A percentile compares a stretch with the other conserved stretches of the same genome.
Conservation (phyloP, 257 asterid genomes). For the Capsicum rhomboideum region DNA sequence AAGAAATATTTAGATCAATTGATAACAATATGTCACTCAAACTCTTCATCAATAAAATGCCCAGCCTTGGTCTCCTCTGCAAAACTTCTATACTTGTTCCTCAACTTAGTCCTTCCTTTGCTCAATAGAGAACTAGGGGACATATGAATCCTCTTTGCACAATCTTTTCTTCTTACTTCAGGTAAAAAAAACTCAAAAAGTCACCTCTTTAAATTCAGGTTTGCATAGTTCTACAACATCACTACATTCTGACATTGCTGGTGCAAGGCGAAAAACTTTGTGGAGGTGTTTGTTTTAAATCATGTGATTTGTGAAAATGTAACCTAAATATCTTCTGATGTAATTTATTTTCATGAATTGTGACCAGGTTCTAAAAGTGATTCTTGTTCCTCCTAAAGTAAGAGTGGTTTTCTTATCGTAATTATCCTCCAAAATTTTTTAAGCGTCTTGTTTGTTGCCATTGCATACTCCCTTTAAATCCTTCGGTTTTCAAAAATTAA, state of each 20-base stretch:
- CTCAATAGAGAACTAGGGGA: too few species aligned
- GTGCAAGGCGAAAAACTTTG: not conserved
- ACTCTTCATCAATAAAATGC: too few species aligned
- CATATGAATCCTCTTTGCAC: too few species aligned
- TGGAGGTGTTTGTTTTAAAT: not conserved
- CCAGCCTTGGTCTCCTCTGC: too few species aligned
- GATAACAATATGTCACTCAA: too few species aligned
- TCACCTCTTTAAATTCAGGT: not conserved
- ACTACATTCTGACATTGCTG: not conserved
- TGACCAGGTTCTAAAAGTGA: not conserved
- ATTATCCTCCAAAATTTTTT: not conserved
- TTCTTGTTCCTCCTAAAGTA: not conserved
- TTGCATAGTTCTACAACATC: not conserved
- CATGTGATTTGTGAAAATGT: not conserved
- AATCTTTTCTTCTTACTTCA: too few species aligned
- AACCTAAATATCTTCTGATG: not conserved
- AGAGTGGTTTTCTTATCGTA: not conserved
- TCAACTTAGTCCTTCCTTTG: too few species aligned
- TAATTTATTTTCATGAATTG: not conserved
- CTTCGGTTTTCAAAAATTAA: not conserved
- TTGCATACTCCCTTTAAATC: not conserved
- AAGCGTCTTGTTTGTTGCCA: not conserved
- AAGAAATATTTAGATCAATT: too few species aligned
- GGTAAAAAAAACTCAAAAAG: not conserved
- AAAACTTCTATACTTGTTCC: too few species aligned